These are phyloP conservation scores for Tulasnella sp. DNA, from an alignment of 768 basidiomycete genomes.

Conservation along the genomic window DNA sequence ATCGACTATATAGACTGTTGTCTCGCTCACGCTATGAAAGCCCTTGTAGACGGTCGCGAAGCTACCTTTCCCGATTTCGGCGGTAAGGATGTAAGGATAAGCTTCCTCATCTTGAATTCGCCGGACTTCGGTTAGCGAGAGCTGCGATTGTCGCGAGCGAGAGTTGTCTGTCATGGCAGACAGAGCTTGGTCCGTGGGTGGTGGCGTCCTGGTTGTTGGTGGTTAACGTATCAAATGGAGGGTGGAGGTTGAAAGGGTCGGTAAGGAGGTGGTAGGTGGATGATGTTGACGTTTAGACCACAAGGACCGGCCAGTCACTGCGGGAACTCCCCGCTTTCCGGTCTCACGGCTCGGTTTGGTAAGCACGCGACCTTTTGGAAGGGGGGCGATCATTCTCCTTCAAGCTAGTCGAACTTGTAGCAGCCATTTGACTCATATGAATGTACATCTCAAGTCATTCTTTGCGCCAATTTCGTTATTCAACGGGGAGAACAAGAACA, in stretches of 20 bases:
- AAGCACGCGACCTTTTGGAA: constrained; percentile 24
- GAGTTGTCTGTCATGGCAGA: background rate
- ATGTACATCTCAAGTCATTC: too few species aligned
- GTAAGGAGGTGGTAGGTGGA: background rate
- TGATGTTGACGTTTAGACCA: background rate
- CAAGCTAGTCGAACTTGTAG: background rate
- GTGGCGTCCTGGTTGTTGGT: background rate
- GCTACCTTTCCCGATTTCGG: constrained; percentile 77
- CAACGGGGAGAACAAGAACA: background rate
- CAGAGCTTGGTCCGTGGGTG: background rate
- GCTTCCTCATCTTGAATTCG: constrained; percentile 53
- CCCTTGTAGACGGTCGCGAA: constrained; percentile 96
- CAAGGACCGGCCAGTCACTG: background rate
- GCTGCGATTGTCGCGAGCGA: background rate
- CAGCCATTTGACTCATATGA: background rate
- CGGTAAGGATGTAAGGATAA: constrained; percentile 63
- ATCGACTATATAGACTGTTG: background rate
- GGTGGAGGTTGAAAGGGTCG: background rate
- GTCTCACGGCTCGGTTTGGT: background rate
- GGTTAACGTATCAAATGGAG: background rate
- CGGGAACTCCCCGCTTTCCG: background rate
- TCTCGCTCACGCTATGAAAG: constrained; percentile 65
- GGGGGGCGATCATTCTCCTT: constrained; percentile 28
- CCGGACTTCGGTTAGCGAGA: constrained; percentile 4
- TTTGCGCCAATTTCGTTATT: too few species aligned